Evolutionary conservation across 768 basidiomycete species (phyloP).

Genomic region (Cystoderma amianthinum): DNA sequence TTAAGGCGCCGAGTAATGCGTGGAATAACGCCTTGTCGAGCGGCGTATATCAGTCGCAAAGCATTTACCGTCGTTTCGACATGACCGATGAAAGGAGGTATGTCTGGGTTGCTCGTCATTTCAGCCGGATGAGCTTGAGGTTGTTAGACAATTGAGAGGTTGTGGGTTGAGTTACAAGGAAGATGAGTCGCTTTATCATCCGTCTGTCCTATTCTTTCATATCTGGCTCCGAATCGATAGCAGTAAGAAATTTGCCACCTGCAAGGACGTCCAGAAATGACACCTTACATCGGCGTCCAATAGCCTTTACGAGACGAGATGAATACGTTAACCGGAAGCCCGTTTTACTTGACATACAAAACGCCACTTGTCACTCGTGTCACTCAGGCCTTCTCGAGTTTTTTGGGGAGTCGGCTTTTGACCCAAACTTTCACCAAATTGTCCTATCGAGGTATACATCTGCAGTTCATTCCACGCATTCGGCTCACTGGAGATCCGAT

Average conservation of each 20-base stretch:
- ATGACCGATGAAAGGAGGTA: constrained; percentile 69
- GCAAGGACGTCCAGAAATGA: constrained; percentile 18
- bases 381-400: constrained; percentile 24
- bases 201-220: constrained; percentile 26
- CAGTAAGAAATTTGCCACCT: constrained; percentile 19
- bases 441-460: constrained; percentile 3
- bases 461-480: constrained; percentile 7
- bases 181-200: constrained; percentile 37
- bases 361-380: constrained; percentile 31
- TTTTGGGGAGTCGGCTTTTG: constrained; percentile 6
- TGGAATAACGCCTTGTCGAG: constrained; percentile 71
- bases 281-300: constrained; percentile 31
- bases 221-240: constrained; percentile 31
- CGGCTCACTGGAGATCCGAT: constrained; percentile 16
- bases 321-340: constrained; percentile 33
- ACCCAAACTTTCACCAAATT: constrained; percentile 5
- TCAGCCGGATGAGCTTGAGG: constrained; percentile 43
- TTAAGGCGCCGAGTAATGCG: constrained; percentile 80
- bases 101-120: constrained; percentile 47
- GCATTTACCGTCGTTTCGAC: constrained; percentile 80
- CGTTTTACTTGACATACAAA: constrained; percentile 31
- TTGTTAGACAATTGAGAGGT: constrained; percentile 45
- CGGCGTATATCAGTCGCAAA: constrained; percentile 77
- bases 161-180: constrained; percentile 35
- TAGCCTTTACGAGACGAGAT: constrained; percentile 30